Conservation (phyloP, 352 stramenopile species). For the Globisporangium echinulatum region DNA sequence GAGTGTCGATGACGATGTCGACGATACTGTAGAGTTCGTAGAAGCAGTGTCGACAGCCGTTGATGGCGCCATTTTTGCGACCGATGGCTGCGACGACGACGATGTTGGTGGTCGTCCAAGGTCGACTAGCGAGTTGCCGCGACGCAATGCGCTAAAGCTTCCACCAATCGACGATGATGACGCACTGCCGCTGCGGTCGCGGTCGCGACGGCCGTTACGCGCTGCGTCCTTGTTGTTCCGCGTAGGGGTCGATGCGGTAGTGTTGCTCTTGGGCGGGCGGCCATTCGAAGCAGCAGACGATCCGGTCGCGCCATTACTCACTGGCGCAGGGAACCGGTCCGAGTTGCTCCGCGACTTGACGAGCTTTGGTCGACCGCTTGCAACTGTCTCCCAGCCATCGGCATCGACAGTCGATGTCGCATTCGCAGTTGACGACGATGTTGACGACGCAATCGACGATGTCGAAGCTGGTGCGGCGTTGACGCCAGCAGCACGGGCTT, state of each 20-base stretch:
- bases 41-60: too few species aligned
- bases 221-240: conserved; percentile 18
- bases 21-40: conserved; percentile 14
- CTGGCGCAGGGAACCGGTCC: conserved; percentile 26
- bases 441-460: not conserved
- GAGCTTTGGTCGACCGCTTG: conserved; percentile 42
- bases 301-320: too few species aligned
- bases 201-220: conserved; percentile 27
- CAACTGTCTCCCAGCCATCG: conserved; percentile 75
- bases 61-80: not conserved
- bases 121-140: conserved; percentile 15
- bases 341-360: conserved; percentile 60
- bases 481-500: conserved; percentile 29
- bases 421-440: not conserved
- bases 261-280: conserved; percentile 29
- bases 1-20: conserved; percentile 20
- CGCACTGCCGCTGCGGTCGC: conserved; percentile 46
- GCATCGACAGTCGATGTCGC: conserved; percentile 28
- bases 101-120: conserved; percentile 27
- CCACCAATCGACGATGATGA: conserved; percentile 36
- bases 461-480: conserved; percentile 2
- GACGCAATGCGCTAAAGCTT: conserved; percentile 8
- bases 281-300: conserved; percentile 4
- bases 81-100: conserved; percentile 19
- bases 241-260: conserved; percentile 1